Evolutionary conservation across 1,139 yeast genomes (phyloP), one percentile per base, ranked within the genome.

Genomic region (Yamadazyma buinensis): DNA sequence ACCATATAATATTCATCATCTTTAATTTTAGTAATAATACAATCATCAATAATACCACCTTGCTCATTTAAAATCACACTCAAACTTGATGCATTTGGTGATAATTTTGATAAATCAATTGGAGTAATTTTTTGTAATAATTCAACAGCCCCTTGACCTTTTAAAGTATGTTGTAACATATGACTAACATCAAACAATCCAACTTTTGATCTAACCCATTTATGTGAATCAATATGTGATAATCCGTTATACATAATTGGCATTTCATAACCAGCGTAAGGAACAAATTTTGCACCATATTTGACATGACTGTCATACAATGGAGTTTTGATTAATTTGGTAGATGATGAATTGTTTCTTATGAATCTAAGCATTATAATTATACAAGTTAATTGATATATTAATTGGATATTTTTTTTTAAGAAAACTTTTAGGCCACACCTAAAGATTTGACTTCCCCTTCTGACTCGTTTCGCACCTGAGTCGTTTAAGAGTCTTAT

Each of bases 141-240:
- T 11, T 69, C 67, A n/a, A 77, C 64, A 1, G 95, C 76, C 26
- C 76, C 82, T 1, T 75, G 62, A 10, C 98, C 98, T 3, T 59
- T 55, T 42, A 92, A 59, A 29, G 69, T 72, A 59, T 92, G 97
- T 63, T 92, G 97, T 39, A 90, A 74, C 98, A 92, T 92, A 62
- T 92, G 98, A 39, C 96, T 85, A 30, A 92, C 98, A 57, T 92
- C 98, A 52, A 92, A 92, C 38, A 92, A 65, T 5, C 98, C 98
- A 32, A 90, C 92, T 43, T 84, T 77, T 23, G 68, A 55, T 57
- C 98, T 77, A 1, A 92, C 95, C 97, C 97, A 92, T 43, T 83
- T 75, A 64, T 92, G 98, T 1, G 97, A 88, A 42, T 88, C 95
- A 32, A 87, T 80, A 58, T 90, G 97, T 4, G 87, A 63, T 59